Base-by-base conservation (phyloP, 1,284 basidiomycete genomes). In the Marasmius oreades region DNA sequence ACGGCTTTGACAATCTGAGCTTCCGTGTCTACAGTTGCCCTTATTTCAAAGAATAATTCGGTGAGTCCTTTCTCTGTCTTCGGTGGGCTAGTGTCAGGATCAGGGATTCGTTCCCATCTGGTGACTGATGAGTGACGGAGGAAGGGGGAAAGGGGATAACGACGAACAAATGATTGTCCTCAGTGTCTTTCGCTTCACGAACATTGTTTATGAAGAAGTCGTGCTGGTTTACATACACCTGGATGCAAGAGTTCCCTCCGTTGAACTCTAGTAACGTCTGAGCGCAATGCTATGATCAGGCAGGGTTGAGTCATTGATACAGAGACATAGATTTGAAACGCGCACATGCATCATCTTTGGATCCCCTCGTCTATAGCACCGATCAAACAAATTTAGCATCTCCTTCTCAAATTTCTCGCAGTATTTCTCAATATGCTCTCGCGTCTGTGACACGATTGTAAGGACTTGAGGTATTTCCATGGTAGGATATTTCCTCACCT, bases 371-470 rank as follows among this genome's bases (percentile, higher is more conserved):
- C 95, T 84, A 73, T 98, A 98, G 67, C 92, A 94, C 62, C 89
- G 78, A 71, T 99, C 97, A 67, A 99, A 99, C 46, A 98, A 78
- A 67, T 92, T 88, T 55, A 99, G 84, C 86, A 98, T 96, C 68
- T 99, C 96, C 73, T 97, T 98, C 73, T 99, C 97, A 64, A 99
- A 99, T 67, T 92, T 92, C 74, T 99, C 97, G 73, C 95, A 97
- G 67, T 98, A 99, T 66, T 89, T 91, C 63, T 97, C 95, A 62
- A 97, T 93, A 55, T 82, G 86, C 68, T 97, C 94, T 58, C 86
- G 82, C 31, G 87, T 94, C 92, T 86, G 68, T 39, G 5, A 36
- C 24, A 2, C 28, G 10, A 52, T 12, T 34, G 31, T n/a, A 36
- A 20, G 20, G 18, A 8, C 18, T 22, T 14, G n/a, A 37, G 28